Base-by-base conservation (phyloP, 495 filamentous ascomycete species). In the Pyrenula massariospora region DNA sequence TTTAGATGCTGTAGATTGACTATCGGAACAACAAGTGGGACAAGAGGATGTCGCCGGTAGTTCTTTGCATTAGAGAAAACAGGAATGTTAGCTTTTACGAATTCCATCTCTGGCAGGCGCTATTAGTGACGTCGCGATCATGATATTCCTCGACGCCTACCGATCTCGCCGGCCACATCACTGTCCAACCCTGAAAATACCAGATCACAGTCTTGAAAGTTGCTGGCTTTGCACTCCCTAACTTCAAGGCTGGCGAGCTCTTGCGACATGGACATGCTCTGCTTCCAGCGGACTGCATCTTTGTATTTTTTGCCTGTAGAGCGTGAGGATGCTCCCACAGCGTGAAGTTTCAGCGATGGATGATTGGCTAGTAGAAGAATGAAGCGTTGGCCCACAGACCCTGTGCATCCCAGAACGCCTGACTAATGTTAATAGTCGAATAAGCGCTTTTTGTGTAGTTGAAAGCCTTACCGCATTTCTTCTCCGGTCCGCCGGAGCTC, bases 11-110 rank as follows among this genome's bases (percentile, higher is more conserved):
- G 68, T 12, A 88, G 79, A 71, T 92, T 93, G 59, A 92, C 87
- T 19, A 86, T 91, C 1, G 89, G 89, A 25, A 94, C 87, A 54
- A 94, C 83, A 59, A 94, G 79, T 2, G 89, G 89, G n/a, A 90
- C 86, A 36, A 86, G 73, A 19, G 87, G 87, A 67, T 91, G 81
- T 65, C 84, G 84, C 63, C 89, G 85, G 75, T 89, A 85, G 78
- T 92, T 92, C 75, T 93, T 93, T 3, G 89, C 87, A 63, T 92
- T 94, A 56, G 87, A 91, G 72, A 94, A 93, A 61, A 92, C 86
- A 59, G 82, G 80, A 24, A 91, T 78, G 65, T 89, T 81, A 21
- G 84, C 82, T 62, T 84, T 82, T 65, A 90, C 77, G 70, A 93
- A 92, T 62, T 82, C 83, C 77, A 82, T 84, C 68, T 94, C 89